Evolutionary conservation across 176 grass and related monocot genomes (phyloP).

Genomic region (Cymbopogon citratus): DNA sequence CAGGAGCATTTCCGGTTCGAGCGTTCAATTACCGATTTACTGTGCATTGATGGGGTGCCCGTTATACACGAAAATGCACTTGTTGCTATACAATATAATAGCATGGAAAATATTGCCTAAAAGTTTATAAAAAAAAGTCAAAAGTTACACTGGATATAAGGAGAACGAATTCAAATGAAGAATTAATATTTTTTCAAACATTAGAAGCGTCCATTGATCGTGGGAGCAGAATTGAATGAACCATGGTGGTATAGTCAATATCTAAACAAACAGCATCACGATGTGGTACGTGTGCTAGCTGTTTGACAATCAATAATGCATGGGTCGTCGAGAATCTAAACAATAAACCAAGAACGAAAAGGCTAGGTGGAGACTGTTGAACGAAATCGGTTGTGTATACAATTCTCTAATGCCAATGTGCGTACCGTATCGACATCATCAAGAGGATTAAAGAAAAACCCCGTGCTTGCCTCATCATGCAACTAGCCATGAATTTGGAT

Average conservation of each 20-base stretch:
- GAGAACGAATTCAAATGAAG: background rate
- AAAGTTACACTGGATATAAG: background rate
- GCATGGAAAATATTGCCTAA: background rate
- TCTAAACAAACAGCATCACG: background rate
- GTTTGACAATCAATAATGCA: constrained; percentile 11
- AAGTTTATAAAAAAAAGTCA: background rate
- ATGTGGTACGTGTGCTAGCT: background rate
- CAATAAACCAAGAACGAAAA: background rate
- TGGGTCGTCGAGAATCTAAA: background rate
- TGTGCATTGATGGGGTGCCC: background rate
- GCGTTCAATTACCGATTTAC: background rate
- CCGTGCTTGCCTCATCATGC: background rate
- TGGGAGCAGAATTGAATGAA: background rate
- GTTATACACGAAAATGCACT: no score
- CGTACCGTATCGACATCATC: background rate
- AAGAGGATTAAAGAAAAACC: background rate
- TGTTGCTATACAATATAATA: no score
- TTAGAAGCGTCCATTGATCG: background rate
- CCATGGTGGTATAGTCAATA: background rate
- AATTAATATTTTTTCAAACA: background rate
- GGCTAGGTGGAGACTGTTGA: constrained; percentile 21
- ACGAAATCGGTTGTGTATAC: background rate
- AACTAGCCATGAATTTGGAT: background rate
- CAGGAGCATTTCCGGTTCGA: background rate
- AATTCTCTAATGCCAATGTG: background rate